Conservation (phyloP, 1,139 yeast species). For the Yamadazyma pseudoaaseri region DNA sequence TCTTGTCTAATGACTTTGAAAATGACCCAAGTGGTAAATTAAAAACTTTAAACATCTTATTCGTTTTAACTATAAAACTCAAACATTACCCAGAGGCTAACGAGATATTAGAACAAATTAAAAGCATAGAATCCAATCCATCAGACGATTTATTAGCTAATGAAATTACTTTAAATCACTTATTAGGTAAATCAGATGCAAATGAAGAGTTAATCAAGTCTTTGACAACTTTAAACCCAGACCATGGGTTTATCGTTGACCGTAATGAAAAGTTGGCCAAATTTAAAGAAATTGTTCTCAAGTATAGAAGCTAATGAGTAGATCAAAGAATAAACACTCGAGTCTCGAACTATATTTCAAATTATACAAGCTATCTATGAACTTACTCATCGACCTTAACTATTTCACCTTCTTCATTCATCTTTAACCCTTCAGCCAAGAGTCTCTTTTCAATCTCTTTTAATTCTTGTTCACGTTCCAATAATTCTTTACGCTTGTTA, state of each 20-base stretch:
- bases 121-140: slow-evolving; percentile 30
- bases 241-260: slow-evolving; percentile 54
- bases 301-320: slow-evolving; percentile 32
- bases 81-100: slow-evolving; percentile 47
- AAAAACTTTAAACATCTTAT: slow-evolving; percentile 35
- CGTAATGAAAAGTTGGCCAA: slow-evolving; percentile 48
- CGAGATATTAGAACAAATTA: slow-evolving; percentile 46
- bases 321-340: not conserved
- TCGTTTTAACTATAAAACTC: slow-evolving; percentile 44
- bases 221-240: slow-evolving; percentile 41
- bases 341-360: not conserved
- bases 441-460: slow-evolving; percentile 77
- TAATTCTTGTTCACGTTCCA: slow-evolving; percentile 86
- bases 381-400: slow-evolving; percentile 25
- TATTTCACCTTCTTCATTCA: slow-evolving; percentile 42
- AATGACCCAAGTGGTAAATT: slow-evolving; percentile 40
- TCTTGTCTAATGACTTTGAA: slow-evolving; percentile 48
- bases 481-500: slow-evolving; percentile 77
- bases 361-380: not conserved
- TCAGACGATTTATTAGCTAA: slow-evolving; percentile 58
- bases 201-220: slow-evolving; percentile 38
- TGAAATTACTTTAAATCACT: slow-evolving; percentile 51
- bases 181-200: slow-evolving; percentile 45
- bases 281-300: slow-evolving; percentile 58
- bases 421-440: slow-evolving; percentile 53